These are phyloP conservation scores for Peribolospora kevripleyi DNA, from an alignment of 768 basidiomycete genomes.

Conservation along the genomic window DNA sequence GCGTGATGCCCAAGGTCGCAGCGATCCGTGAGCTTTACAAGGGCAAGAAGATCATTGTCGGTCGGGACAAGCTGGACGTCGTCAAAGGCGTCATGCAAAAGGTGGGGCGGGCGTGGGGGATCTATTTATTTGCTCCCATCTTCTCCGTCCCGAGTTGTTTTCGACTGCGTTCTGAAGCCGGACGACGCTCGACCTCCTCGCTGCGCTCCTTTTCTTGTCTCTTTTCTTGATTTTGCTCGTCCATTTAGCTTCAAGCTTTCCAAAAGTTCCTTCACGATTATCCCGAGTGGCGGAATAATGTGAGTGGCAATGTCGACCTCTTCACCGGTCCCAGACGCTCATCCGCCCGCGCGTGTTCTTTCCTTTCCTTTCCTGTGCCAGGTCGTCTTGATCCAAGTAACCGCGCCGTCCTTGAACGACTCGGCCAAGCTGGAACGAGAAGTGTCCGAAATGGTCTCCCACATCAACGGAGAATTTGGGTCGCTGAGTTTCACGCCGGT, in stretches of 20 bases:
- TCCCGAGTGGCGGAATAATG: slow-evolving; percentile 84
- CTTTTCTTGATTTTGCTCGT: background rate
- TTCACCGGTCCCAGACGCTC: no score
- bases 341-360: slow-evolving; percentile 19
- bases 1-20: slow-evolving; percentile 71
- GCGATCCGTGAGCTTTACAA: slow-evolving; percentile 63
- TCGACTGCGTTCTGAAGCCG: background rate
- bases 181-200: background rate
- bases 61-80: slow-evolving; percentile 91
- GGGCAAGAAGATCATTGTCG: slow-evolving; percentile 95
- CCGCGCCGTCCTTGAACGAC: slow-evolving; percentile 73
- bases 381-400: slow-evolving; percentile 48
- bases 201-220: background rate
- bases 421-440: slow-evolving; percentile 80
- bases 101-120: slow-evolving; percentile 21
- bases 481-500: slow-evolving; percentile 85
- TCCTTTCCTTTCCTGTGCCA: slow-evolving; percentile 3
- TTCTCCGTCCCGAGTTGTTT: background rate
- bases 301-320: slow-evolving; percentile 24
- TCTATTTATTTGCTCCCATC: background rate
- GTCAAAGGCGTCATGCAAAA: slow-evolving; percentile 96
- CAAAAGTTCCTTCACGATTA: slow-evolving; percentile 80
- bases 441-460: slow-evolving; percentile 76
- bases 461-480: slow-evolving; percentile 89
- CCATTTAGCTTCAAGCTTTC: slow-evolving; percentile 57